A percentile compares a stretch with the other conserved stretches of the same genome.
Conservation (phyloP, 192 early-diverging fungal genomes). For the Coemansia sp. region DNA sequence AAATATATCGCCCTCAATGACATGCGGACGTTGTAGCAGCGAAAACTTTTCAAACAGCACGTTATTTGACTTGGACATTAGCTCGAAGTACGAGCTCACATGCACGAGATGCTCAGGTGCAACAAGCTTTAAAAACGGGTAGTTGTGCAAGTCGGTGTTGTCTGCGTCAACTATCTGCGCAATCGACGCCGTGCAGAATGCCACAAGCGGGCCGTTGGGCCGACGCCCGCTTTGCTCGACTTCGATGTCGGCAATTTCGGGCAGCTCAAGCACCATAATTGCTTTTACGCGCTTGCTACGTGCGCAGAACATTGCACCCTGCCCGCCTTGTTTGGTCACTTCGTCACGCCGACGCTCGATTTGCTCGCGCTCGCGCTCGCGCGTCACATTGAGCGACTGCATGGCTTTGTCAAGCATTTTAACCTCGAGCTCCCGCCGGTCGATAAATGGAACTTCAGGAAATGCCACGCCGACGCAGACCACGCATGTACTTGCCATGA, state of each 20-base stretch:
- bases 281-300: slow-evolving; percentile 31
- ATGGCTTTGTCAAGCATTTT: slow-evolving; percentile 47
- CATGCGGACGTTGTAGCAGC: slow-evolving; percentile 33
- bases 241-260: slow-evolving; percentile 10
- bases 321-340: slow-evolving; percentile 8
- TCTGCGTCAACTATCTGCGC: slow-evolving; percentile 32
- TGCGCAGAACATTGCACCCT: slow-evolving; percentile 32
- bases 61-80: slow-evolving; percentile 25
- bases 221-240: slow-evolving; percentile 15
- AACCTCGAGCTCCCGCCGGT: slow-evolving; percentile 38
- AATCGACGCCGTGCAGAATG: slow-evolving; percentile 41
- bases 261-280: slow-evolving; percentile 39
- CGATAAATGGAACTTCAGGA: slow-evolving; percentile 31
- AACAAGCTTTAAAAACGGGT: slow-evolving; percentile 43
- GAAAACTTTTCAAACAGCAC: slow-evolving; percentile 45
- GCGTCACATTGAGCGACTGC: slow-evolving; percentile 32
- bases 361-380: slow-evolving; percentile 8
- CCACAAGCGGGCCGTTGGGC: slow-evolving; percentile 32
- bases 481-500: slow-evolving; percentile 44
- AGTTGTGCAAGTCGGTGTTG: slow-evolving; percentile 30
- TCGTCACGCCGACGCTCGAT: not conserved
- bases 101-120: slow-evolving; percentile 45
- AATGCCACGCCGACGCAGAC: slow-evolving; percentile 30
- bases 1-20: slow-evolving; percentile 42
- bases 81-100: slow-evolving; percentile 34